Evolutionary conservation across 208 protist genomes (phyloP).

Genomic region (Herpetomonas muscarum): DNA sequence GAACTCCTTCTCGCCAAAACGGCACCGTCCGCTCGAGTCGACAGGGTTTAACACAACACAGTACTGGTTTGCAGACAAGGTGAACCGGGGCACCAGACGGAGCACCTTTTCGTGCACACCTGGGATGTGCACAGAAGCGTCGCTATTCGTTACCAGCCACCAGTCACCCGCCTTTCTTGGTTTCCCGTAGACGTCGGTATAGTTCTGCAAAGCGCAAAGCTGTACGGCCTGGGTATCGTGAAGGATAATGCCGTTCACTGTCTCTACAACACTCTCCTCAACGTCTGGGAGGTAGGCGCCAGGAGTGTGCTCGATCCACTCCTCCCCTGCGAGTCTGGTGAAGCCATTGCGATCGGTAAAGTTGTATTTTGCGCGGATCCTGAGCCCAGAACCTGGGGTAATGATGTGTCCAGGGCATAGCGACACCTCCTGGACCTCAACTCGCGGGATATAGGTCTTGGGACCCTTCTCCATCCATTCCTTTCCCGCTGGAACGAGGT

Average conservation of each 20-base stretch:
- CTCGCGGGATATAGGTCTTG: constrained; percentile 84
- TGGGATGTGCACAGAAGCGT: constrained; percentile 81
- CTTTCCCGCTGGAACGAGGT: constrained; percentile 56
- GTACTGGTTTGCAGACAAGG: constrained; percentile 88
- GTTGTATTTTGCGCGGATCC: constrained; percentile 60
- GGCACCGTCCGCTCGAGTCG: constrained; percentile 46
- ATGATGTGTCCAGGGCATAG: constrained; percentile 70
- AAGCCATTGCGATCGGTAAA: constrained; percentile 76
- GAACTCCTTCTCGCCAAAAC: constrained; percentile 84
- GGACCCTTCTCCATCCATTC: constrained; percentile 92
- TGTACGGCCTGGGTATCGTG: constrained; percentile 76
- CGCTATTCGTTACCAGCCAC: constrained; percentile 85
- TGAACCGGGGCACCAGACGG: constrained; percentile 62
- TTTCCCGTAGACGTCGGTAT: constrained; percentile 84
- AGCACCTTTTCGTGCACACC: constrained; percentile 85
- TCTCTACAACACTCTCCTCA: constrained; percentile 74
- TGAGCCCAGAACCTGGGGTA: constrained; percentile 80
- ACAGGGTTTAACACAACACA: constrained; percentile 91
- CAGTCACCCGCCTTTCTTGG: constrained; percentile 65
- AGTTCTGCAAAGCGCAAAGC: constrained; percentile 63
- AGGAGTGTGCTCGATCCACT: constrained; percentile 77
- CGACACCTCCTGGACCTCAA: constrained; percentile 79
- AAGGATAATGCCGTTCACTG: constrained; percentile 75
- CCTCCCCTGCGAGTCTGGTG: constrained; percentile 70
- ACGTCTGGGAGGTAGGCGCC: constrained; percentile 89